Conservation (phyloP, 176 grass and related monocot species). For the Lolium multiflorum region DNA sequence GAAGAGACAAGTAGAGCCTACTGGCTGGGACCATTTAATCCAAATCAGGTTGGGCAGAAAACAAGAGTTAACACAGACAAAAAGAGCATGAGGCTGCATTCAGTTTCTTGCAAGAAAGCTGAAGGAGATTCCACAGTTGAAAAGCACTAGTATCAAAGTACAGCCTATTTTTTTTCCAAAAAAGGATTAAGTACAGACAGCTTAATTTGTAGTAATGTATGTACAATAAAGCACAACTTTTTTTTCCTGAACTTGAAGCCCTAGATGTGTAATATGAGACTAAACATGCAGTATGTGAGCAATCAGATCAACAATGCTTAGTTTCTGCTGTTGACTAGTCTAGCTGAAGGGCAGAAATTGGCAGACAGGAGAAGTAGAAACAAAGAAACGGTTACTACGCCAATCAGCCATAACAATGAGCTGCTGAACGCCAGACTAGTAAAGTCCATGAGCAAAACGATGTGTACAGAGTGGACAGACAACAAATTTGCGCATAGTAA, state of each 20-base stretch:
- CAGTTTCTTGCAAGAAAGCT: slow-evolving; percentile 20
- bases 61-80: slow-evolving; percentile 3
- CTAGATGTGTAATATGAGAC: neutral
- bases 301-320: neutral
- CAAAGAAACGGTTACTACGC: slow-evolving; percentile 8
- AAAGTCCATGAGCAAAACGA: neutral
- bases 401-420: neutral
- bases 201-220: neutral
- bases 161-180: neutral
- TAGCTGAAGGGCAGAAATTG: neutral
- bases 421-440: neutral
- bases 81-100: slow-evolving; percentile 5
- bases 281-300: neutral
- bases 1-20: neutral
- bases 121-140: slow-evolving; percentile 17
- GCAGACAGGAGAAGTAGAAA: neutral
- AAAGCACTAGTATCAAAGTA: neutral
- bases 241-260: neutral
- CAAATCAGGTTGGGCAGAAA: neutral
- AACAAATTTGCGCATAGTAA: neutral
- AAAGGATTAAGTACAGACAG: no score
- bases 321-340: neutral
- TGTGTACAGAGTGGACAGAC: neutral
- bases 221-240: neutral
- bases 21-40: slow-evolving; percentile 8